Conservation (phyloP, 768 basidiomycete species). For the Tricholoma flavovirens region DNA sequence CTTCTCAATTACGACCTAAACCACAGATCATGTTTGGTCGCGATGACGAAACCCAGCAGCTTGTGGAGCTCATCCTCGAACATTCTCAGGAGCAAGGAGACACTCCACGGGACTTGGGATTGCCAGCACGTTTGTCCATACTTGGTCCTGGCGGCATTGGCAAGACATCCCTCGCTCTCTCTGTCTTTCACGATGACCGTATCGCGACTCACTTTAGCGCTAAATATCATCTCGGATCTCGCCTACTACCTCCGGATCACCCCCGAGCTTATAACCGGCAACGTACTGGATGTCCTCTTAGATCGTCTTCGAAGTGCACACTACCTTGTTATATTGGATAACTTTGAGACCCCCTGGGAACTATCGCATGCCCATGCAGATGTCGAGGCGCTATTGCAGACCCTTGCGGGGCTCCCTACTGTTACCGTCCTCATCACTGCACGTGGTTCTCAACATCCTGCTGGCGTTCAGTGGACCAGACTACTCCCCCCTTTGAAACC, state of each 20-base stretch:
- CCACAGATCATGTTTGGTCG: conserved; percentile 21
- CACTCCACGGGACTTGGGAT: not conserved
- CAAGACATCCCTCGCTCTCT: conserved; percentile 26
- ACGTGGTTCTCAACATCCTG: conserved; percentile 25
- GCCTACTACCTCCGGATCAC: conserved; percentile 13
- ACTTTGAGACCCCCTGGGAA: conserved; percentile 28
- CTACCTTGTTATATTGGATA: conserved; percentile 6
- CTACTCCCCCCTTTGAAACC: conserved; percentile 20
- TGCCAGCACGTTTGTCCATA: conserved; percentile 16
- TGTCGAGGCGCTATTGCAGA: conserved; percentile 19
- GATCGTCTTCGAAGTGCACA: conserved; percentile 7
- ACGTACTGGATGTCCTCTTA: conserved; percentile 13
- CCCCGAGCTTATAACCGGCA: conserved; percentile 6
- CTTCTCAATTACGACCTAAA: conserved; percentile 9
- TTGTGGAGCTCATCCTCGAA: conserved; percentile 14
- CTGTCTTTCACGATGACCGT: conserved; percentile 17
- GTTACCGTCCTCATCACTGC: conserved; percentile 23
- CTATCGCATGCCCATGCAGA: conserved; percentile 16
- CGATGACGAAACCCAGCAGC: conserved; percentile 14
- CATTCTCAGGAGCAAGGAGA: not conserved
- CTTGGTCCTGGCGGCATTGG: conserved; percentile 29
- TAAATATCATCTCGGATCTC: conserved; percentile 18
- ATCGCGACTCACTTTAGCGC: conserved; percentile 13
- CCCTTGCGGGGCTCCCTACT: conserved; percentile 16
- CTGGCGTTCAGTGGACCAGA: conserved; percentile 19